Conservation (phyloP, 106 monocot genomes). For the Dioscorea zingiberensis region DNA sequence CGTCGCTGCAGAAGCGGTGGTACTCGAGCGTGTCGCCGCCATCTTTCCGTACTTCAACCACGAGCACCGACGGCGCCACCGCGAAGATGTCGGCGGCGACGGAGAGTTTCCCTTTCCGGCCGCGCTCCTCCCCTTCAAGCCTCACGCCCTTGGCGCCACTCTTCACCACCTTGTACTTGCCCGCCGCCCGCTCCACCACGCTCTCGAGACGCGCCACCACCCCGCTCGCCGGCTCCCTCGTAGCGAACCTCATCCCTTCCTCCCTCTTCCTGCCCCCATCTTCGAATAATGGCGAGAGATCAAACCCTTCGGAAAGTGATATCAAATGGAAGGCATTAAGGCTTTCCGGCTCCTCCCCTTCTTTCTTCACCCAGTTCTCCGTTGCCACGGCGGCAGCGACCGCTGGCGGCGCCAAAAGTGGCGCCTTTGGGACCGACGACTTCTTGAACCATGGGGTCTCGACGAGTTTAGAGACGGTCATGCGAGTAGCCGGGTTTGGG, state of each 20-base stretch:
- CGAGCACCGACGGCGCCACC: conserved; percentile 50
- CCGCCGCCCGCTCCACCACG: conserved; percentile 30
- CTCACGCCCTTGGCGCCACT: conserved; percentile 36
- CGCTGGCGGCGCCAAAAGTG: neutral
- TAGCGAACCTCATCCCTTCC: conserved; percentile 48
- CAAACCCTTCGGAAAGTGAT: conserved; percentile 64
- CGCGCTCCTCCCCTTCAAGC: conserved; percentile 43
- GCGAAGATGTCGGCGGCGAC: conserved; percentile 58
- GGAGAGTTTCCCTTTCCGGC: conserved; percentile 37
- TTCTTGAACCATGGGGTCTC: conserved; percentile 57
- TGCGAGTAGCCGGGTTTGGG: conserved; percentile 49
- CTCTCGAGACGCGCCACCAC: conserved; percentile 50
- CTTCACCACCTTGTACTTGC: conserved; percentile 43
- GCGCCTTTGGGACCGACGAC: neutral
- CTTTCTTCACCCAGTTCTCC: neutral
- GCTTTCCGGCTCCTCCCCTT: conserved; percentile 31
- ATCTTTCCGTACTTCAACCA: conserved; percentile 59
- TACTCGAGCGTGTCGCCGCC: conserved; percentile 52
- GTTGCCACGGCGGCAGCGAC: neutral
- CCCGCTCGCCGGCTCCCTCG: conserved; percentile 45
- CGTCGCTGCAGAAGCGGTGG: conserved; percentile 44
- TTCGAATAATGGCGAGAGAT: conserved; percentile 55
- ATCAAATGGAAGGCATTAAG: conserved; percentile 79
- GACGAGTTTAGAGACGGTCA: conserved; percentile 50
- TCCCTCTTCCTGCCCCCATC: conserved; percentile 19